Percentiles rank a stretch among this genome's conserved stretches.
Evolutionary conservation across 2,329 filamentous ascomycete genomes (phyloP).

Genomic region (Cladosporium sp.): DNA sequence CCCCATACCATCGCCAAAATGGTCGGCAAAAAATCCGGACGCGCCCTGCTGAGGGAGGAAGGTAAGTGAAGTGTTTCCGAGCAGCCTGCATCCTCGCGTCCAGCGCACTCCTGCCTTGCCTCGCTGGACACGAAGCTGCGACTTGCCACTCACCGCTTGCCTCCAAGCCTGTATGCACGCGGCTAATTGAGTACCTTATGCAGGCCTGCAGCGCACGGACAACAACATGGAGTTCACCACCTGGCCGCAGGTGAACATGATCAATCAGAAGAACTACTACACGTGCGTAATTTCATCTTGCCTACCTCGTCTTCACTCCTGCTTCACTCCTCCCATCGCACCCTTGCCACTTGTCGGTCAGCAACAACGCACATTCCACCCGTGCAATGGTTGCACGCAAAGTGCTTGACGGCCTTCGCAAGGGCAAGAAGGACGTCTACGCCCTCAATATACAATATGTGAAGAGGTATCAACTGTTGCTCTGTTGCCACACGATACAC

Average conservation of each 20-base stretch:
- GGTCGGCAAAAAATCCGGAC: conserved; percentile 68
- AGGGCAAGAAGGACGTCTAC: conserved; percentile 39
- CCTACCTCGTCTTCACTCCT: neutral
- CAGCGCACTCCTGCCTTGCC: conserved; percentile 10
- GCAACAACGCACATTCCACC: neutral
- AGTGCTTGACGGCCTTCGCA: conserved; percentile 35
- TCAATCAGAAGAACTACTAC: conserved; percentile 99
- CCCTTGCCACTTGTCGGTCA: neutral
- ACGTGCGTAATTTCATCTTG: conserved; percentile 62
- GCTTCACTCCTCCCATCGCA: neutral
- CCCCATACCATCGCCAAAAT: conserved; percentile 45
- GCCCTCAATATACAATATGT: conserved; percentile 40
- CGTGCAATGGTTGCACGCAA: conserved; percentile 35
- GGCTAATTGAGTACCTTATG: conserved; percentile 21
- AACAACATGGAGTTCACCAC: conserved; percentile 96
- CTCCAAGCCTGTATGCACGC: conserved; percentile 20
- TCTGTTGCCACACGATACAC: conserved; percentile 2
- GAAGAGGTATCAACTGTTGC: conserved; percentile 32
- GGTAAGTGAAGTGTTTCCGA: conserved; percentile 39
- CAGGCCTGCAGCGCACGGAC: conserved; percentile 93
- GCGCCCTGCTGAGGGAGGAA: conserved; percentile 63
- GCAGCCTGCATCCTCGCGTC: neutral
- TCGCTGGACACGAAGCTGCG: conserved; percentile 1
- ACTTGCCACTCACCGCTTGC: conserved; percentile 21
- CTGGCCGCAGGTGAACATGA: conserved; percentile 89